Evolutionary conservation across 169 alveolate species (phyloP).

Genomic region (Pseudocohnilembus persalinus): DNA sequence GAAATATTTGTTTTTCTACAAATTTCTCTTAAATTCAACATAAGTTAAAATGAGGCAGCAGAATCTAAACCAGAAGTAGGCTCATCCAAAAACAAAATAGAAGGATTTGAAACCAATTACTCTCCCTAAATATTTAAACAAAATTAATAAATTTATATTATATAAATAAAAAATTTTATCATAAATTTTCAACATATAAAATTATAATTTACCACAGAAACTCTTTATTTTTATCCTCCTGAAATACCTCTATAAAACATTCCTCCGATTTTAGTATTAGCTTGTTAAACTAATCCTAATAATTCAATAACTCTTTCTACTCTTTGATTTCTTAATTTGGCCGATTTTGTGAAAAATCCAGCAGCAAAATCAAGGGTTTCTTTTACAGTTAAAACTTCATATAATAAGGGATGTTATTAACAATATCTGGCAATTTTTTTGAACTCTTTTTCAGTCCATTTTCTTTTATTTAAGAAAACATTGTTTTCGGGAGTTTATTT

Average conservation of each 20-base stretch:
- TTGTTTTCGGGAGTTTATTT: background rate
- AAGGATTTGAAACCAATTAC: conserved; percentile 14
- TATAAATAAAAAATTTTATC: too few species aligned
- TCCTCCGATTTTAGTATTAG: background rate
- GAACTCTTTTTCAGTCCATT: background rate
- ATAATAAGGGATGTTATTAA: background rate
- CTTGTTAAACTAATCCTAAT: background rate
- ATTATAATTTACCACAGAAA: too few species aligned
- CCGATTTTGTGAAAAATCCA: background rate
- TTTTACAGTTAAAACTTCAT: background rate
- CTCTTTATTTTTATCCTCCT: conserved; percentile 67
- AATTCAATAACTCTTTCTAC: background rate
- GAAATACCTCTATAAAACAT: conserved; percentile 34
- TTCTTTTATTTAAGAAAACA: background rate
- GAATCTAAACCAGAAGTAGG: conserved; percentile 39
- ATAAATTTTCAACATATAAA: too few species aligned
- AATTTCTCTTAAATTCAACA: too few species aligned
- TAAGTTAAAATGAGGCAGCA: background rate
- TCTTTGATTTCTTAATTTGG: background rate
- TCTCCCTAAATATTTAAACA: too few species aligned
- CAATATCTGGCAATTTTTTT: background rate
- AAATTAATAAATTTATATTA: too few species aligned
- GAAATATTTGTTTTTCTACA: too few species aligned
- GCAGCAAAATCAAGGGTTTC: background rate
- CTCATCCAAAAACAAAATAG: conserved; percentile 32